Evolutionary conservation across 805 yeast genomes (phyloP).

Genomic region (Ogataea dorogensis): DNA sequence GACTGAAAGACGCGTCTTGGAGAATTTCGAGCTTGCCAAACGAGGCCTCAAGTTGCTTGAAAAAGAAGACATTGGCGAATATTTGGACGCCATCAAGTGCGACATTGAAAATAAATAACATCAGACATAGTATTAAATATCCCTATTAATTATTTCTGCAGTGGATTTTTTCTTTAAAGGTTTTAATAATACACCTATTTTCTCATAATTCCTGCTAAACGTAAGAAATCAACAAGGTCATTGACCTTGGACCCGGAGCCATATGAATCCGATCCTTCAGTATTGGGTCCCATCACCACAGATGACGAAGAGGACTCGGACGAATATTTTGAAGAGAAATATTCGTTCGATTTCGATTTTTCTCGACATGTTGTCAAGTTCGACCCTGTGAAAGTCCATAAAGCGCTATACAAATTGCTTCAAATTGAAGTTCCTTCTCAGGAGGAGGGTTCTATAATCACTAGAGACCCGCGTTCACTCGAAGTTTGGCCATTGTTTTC

Average conservation of each 20-base stretch:
- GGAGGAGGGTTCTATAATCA: too few relatives aligned
- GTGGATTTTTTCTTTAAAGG: not conserved
- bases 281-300: not conserved
- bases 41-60: conserved; percentile 25
- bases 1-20: conserved; percentile 16
- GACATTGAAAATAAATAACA: conserved; percentile 7
- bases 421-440: conserved; percentile 20
- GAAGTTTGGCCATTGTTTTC: conserved; percentile 24
- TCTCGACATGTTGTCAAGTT: conserved; percentile 21
- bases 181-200: not conserved
- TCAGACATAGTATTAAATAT: not conserved
- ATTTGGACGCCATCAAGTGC: conserved; percentile 23
- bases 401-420: conserved; percentile 29
- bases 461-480: too few relatives aligned
- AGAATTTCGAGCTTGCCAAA: conserved; percentile 26
- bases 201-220: conserved; percentile 11
- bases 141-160: conserved; percentile 1
- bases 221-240: conserved; percentile 8
- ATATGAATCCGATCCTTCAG: conserved; percentile 1
- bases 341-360: conserved; percentile 30
- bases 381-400: conserved; percentile 32
- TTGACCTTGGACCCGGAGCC: conserved; percentile 1
- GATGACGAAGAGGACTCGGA: conserved; percentile 13
- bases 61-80: conserved; percentile 31
- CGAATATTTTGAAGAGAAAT: conserved; percentile 28